phyloP scores from a whole-genome alignment of 208 protist genomes.

The Trypanosoma vivax region DNA sequence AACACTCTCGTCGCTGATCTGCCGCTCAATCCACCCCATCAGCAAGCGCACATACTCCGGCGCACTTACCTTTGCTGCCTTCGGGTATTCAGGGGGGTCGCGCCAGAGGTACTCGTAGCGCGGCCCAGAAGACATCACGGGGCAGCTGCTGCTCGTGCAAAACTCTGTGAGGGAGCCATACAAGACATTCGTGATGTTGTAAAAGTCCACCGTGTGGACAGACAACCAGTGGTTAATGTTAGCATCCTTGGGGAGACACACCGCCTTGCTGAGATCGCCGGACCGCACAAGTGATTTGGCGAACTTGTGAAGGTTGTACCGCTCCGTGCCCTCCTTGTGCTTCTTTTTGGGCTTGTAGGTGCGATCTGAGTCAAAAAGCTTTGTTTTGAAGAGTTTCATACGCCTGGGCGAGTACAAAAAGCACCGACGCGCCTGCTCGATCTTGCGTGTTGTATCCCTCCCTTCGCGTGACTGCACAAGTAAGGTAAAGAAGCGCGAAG shows the following conservation, averaged over 20 bases:
- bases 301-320: slow-evolving; percentile 94
- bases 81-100: slow-evolving; percentile 93
- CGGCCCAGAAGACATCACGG: slow-evolving; percentile 94
- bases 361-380: slow-evolving; percentile 90
- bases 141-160: slow-evolving; percentile 94
- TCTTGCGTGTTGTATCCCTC: too few relatives aligned
- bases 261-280: slow-evolving; percentile 93
- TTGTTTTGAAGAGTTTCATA: slow-evolving; percentile 67
- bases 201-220: slow-evolving; percentile 98
- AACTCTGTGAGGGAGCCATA: slow-evolving; percentile 99
- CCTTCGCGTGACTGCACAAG: too few relatives aligned
- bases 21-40: slow-evolving; percentile 97
- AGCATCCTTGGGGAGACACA: slow-evolving; percentile 93
- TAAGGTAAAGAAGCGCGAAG: too few relatives aligned
- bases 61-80: slow-evolving; percentile 92
- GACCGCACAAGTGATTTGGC: slow-evolving; percentile 72
- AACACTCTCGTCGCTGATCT: slow-evolving; percentile 94
- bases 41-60: slow-evolving; percentile 97
- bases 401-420: not conserved
- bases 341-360: slow-evolving; percentile 95
- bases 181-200: slow-evolving; percentile 98
- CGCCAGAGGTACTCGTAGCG: slow-evolving; percentile 97
- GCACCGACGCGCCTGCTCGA: too few relatives aligned
- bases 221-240: slow-evolving; percentile 97
- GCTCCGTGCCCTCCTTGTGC: slow-evolving; percentile 92